phyloP scores from a whole-genome alignment of 2,329 filamentous ascomycete genomes.

The Orbilia brochopaga region DNA sequence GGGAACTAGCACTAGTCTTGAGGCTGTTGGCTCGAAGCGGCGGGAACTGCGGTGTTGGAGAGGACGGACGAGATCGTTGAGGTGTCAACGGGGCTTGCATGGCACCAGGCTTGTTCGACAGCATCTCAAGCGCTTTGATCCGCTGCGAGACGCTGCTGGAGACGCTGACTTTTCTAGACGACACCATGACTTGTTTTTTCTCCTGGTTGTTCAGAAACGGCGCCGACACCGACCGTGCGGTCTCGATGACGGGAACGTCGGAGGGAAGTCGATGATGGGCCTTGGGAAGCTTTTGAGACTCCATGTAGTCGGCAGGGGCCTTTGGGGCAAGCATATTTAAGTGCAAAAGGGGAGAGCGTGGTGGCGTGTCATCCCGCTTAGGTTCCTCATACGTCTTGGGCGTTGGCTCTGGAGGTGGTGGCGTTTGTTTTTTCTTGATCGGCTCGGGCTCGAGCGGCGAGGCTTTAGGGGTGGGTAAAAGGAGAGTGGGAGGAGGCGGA shows the following conservation, averaged over 20 bases:
- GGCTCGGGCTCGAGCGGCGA: constrained; percentile 39
- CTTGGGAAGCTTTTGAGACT: constrained; percentile 55
- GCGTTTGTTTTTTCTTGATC: constrained; percentile 27
- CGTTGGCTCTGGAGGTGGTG: constrained; percentile 18
- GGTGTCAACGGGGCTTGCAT: constrained; percentile 56
- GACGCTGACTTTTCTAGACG: constrained; percentile 77
- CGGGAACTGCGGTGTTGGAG: constrained; percentile 60
- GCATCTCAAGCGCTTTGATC: constrained; percentile 88
- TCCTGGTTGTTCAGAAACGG: constrained; percentile 64
- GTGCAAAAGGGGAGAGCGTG: constrained; percentile 46
- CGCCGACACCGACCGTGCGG: constrained; percentile 65
- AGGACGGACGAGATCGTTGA: constrained; percentile 66
- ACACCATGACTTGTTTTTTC: constrained; percentile 62
- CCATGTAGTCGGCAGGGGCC: constrained; percentile 62
- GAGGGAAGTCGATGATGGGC: constrained; percentile 54
- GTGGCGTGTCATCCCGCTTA: constrained; percentile 42
- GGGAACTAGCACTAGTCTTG: constrained; percentile 56
- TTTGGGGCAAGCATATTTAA: constrained; percentile 56
- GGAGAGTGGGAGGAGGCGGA: constrained; percentile 46
- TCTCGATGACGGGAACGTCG: constrained; percentile 61
- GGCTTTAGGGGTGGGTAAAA: constrained; percentile 48
- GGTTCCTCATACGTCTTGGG: constrained; percentile 28
- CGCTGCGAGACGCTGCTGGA: constrained; percentile 75
- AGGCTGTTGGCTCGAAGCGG: constrained; percentile 52
- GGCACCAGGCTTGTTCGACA: constrained; percentile 62